Percentiles rank a stretch among this genome's conserved stretches.
phyloP scores from a whole-genome alignment of 371 early-diverging fungal genomes.

The Lichtheimia ramosa region DNA sequence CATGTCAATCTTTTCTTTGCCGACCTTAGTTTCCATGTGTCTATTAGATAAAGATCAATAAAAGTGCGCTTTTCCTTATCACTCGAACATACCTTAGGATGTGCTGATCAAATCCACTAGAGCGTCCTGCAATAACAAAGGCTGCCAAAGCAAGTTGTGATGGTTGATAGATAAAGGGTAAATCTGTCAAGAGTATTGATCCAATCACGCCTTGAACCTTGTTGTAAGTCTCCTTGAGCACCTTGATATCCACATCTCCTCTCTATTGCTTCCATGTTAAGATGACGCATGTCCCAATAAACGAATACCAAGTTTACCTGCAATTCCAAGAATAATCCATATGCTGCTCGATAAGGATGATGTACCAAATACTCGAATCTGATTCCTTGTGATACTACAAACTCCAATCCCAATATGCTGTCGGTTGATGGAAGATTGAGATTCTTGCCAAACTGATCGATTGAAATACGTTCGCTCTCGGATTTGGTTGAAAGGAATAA shows the following conservation, averaged over 20 bases:
- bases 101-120: constrained; percentile 54
- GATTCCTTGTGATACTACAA: constrained; percentile 77
- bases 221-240: constrained; percentile 61
- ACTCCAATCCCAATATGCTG: constrained; percentile 66
- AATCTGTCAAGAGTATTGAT: constrained; percentile 71
- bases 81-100: constrained; percentile 28
- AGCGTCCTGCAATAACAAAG: constrained; percentile 64
- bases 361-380: constrained; percentile 84
- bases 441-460: constrained; percentile 69
- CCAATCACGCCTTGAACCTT: constrained; percentile 55
- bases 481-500: constrained; percentile 86
- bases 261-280: constrained; percentile 60
- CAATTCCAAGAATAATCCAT: constrained; percentile 85
- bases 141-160: constrained; percentile 86
- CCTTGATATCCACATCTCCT: constrained; percentile 33
- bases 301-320: constrained; percentile 31
- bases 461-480: constrained; percentile 76
- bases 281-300: too few species aligned
- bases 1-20: constrained; percentile 26
- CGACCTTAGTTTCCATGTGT: constrained; percentile 41
- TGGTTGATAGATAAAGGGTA: constrained; percentile 78
- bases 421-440: constrained; percentile 30
- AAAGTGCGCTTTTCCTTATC: constrained; percentile 4
- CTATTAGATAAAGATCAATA: constrained; percentile 14
- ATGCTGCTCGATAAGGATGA: constrained; percentile 81